Percentiles rank a stretch among this genome's conserved stretches.
phyloP scores from a whole-genome alignment of 192 early-diverging fungal genomes.

The Backusella liffmaniae region DNA sequence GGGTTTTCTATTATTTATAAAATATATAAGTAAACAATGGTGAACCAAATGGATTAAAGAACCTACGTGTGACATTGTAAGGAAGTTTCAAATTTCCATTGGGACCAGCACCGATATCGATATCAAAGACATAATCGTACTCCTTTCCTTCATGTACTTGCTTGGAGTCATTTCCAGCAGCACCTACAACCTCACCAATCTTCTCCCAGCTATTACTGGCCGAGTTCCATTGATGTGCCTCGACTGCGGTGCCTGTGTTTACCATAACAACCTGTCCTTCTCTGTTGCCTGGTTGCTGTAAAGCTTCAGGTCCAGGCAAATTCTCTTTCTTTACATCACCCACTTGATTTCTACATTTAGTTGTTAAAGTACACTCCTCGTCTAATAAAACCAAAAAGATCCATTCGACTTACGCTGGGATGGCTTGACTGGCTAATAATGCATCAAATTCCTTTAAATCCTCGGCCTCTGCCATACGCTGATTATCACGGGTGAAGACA shows the following conservation, averaged over 20 bases:
- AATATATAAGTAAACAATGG: slow-evolving; percentile 11
- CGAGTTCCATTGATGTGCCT: slow-evolving; percentile 86
- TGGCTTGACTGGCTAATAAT: slow-evolving; percentile 52
- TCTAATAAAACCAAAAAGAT: neutral
- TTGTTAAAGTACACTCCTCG: neutral
- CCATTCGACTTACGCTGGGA: slow-evolving; percentile 55
- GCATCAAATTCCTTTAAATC: slow-evolving; percentile 38
- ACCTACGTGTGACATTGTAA: slow-evolving; percentile 76
- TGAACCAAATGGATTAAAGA: neutral
- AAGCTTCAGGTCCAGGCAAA: slow-evolving; percentile 73
- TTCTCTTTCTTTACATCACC: slow-evolving; percentile 82
- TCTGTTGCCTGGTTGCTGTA: slow-evolving; percentile 67
- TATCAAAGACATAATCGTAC: slow-evolving; percentile 98
- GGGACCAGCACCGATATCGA: slow-evolving; percentile 84
- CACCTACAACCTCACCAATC: slow-evolving; percentile 93
- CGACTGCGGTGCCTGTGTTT: slow-evolving; percentile 61
- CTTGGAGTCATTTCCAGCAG: slow-evolving; percentile 72
- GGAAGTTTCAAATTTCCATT: slow-evolving; percentile 80
- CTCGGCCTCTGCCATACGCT: slow-evolving; percentile 58
- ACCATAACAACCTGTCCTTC: slow-evolving; percentile 94
- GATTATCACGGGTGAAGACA: slow-evolving; percentile 68
- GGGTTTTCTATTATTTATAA: slow-evolving; percentile 74
- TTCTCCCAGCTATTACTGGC: slow-evolving; percentile 70
- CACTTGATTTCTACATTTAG: slow-evolving; percentile 63
- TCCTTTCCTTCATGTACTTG: slow-evolving; percentile 82